A percentile compares a stretch with the other conserved stretches of the same genome.
Conservation (phyloP, 2,329 filamentous ascomycete genomes). For the Aureobasidium leucospermi region DNA sequence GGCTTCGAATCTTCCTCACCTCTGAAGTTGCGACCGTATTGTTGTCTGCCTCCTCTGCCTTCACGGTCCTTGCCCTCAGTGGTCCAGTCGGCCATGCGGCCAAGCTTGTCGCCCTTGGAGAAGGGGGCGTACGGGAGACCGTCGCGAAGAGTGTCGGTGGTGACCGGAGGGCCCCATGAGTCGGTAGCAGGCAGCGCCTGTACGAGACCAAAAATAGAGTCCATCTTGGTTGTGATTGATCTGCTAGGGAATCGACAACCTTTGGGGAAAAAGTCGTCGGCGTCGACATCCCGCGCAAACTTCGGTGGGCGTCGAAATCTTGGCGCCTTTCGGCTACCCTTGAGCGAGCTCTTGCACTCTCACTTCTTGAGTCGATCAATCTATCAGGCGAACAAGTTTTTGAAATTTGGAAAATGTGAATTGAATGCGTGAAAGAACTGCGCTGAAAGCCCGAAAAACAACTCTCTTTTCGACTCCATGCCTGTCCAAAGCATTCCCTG, state of each 20-base stretch:
- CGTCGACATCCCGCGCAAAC: constrained; percentile 8
- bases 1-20: constrained; percentile 44
- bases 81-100: constrained; percentile 99
- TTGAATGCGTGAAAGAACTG: neutral
- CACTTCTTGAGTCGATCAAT: neutral
- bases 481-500: constrained; percentile 4
- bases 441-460: neutral
- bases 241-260: neutral
- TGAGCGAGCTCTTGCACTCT: neutral
- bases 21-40: constrained; percentile 90
- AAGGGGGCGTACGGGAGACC: constrained; percentile 96
- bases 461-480: neutral
- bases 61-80: constrained; percentile 75
- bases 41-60: constrained; percentile 65
- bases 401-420: neutral
- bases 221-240: constrained; percentile 33
- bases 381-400: neutral
- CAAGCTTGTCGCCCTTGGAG: constrained; percentile 97
- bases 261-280: constrained; percentile 5
- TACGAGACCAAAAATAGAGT: constrained; percentile 42
- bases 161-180: constrained; percentile 75
- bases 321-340: neutral
- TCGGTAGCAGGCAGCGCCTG: constrained; percentile 36
- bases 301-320: constrained; percentile 14
- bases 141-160: constrained; percentile 80